Conservation (phyloP, 768 basidiomycete genomes). For the Lactifluus pinguis region DNA sequence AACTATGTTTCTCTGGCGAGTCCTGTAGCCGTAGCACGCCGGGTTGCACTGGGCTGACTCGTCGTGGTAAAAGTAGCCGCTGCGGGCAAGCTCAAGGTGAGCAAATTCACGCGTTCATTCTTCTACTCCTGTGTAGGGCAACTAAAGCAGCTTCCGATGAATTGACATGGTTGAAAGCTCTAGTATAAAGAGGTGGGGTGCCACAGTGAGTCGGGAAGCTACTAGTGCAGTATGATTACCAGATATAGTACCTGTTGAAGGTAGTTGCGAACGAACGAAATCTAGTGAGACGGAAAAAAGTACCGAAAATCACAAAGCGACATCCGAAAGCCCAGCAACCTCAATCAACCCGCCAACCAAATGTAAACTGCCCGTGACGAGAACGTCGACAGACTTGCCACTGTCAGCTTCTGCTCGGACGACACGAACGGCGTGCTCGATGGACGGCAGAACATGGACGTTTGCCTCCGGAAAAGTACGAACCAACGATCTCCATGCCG, state of each 20-base stretch:
- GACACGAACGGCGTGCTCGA: conserved; percentile 78
- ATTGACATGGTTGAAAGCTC: background rate
- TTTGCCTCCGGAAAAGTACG: conserved; percentile 51
- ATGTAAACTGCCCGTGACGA: conserved; percentile 90
- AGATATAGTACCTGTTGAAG: conserved; percentile 31
- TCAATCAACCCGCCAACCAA: conserved; percentile 92
- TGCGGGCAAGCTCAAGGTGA: background rate
- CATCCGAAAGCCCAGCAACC: conserved; percentile 71
- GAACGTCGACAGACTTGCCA: conserved; percentile 39
- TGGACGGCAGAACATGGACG: conserved; percentile 75
- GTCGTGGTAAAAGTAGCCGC: background rate
- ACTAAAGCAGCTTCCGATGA: too few relatives aligned
- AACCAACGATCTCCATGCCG: conserved; percentile 59
- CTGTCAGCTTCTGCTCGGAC: conserved; percentile 37
- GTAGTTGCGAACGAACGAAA: conserved; percentile 9
- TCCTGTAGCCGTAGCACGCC: background rate
- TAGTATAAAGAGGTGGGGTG: background rate
- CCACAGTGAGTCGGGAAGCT: background rate
- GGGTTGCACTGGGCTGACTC: background rate
- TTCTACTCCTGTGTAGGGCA: background rate
- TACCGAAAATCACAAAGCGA: conserved; percentile 40
- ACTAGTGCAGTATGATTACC: background rate
- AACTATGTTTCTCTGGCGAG: too few relatives aligned
- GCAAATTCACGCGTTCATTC: background rate
- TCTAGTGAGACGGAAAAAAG: background rate